Evolutionary conservation across 306 rosid species (phyloP), one percentile per base, ranked within the genome.

Genomic region (Casuarina equisetifolia): DNA sequence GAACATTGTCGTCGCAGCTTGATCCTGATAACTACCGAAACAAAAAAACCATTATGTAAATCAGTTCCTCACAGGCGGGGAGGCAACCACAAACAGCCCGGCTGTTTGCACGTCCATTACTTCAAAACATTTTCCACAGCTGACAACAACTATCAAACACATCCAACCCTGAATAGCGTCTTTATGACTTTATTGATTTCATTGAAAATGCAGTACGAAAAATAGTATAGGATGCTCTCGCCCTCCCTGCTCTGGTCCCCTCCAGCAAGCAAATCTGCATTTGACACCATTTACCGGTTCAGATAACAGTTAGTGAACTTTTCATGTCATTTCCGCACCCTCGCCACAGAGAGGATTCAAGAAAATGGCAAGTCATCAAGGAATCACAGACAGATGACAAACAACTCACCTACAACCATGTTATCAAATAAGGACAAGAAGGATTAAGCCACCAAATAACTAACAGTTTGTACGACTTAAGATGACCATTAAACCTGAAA

Each of bases 151-250:
- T 66, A 13, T 66, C 71, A 39, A 15, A 17, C 71, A 62, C 49
- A 50, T 76, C 82, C 79, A 54, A 73, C 71, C 1, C 40, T 66
- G 49, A 9, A 17, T 42, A 11, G 3, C 32, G 45, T 15, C 15
- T 16, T 40, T 66, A 66, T 40, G 45, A 64, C 42, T 66, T 66
- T 40, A 66, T 66, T 25, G 83, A 74, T 61, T 53, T 64, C 66
- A 75, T 61, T 77, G 45, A 77, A 11, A 45, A 71, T 76, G 82
- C 84, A 81, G 82, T 74, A 82, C 79, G 82, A 74, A 79, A 74
- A 70, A 75, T 59, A 43, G 45, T 73, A 61, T 71, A 17, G 69
- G 75, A 87, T 80, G 83, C 88, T 75, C 63, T 69, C 35, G 57
- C 70, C 69, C 74, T 45, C 76, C 79, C n/a, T 76, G 53, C 59